These are phyloP conservation scores for Fusarium mangiferae DNA, from an alignment of 2,329 filamentous ascomycete genomes.

Conservation along the genomic window DNA sequence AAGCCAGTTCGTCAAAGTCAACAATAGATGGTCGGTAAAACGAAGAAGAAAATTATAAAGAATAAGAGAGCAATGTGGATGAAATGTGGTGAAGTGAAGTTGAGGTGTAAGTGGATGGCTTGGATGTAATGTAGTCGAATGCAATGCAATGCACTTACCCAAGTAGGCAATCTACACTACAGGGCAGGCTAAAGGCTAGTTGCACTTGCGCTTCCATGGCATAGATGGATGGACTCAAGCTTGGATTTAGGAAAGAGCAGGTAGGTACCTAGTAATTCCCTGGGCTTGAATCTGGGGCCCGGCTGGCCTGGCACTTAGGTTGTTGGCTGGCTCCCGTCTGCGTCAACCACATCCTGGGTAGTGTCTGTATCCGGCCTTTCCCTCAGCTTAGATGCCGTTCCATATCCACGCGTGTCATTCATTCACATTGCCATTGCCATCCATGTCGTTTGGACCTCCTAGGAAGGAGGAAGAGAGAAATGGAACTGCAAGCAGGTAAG, in stretches of 20 bases:
- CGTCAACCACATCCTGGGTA: constrained; percentile 1
- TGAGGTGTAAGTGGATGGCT: constrained; percentile 17
- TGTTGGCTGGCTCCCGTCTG: constrained; percentile 17
- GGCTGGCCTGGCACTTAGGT: not conserved
- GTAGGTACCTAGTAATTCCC: not conserved
- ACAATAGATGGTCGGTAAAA: not conserved
- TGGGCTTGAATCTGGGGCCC: not conserved
- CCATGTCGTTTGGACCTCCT: constrained; percentile 1
- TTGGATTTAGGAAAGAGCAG: not conserved
- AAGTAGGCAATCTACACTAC: constrained; percentile 3
- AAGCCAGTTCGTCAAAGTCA: not conserved
- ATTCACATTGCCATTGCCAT: not conserved
- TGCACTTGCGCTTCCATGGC: constrained; percentile 1
- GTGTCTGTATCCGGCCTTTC: constrained; percentile 18
- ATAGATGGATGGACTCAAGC: not conserved
- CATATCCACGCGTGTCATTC: not conserved
- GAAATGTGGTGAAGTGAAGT: constrained; percentile 12
- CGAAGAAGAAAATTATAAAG: not conserved
- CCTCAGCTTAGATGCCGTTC: constrained; percentile 2
- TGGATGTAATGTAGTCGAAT: constrained; percentile 14
- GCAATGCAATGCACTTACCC: constrained; percentile 1
- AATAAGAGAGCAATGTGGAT: constrained; percentile 1
- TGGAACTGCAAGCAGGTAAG: not conserved
- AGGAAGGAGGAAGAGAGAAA: constrained; percentile 1
- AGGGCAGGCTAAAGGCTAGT: not conserved